A percentile compares a stretch with the other conserved stretches of the same genome.
phyloP scores from a whole-genome alignment of 495 filamentous ascomycete genomes.

The Talaromyces borbonicus region DNA sequence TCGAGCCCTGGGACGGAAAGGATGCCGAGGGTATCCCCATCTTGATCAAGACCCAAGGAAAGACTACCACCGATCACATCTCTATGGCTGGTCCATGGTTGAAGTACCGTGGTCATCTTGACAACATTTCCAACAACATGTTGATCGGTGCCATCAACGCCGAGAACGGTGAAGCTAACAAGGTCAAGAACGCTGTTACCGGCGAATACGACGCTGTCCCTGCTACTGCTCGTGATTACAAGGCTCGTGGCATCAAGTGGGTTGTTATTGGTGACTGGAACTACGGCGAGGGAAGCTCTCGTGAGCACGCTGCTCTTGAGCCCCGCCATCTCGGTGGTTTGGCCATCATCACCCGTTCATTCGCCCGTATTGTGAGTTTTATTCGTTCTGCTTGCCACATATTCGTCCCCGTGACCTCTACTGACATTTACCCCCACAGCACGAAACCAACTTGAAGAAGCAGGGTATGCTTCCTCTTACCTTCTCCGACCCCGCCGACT shows the following conservation, averaged over 20 bases:
- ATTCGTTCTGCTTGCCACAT: background rate
- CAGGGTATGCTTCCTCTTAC: constrained; percentile 99
- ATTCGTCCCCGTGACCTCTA: constrained; percentile 10
- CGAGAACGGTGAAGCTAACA: constrained; percentile 96
- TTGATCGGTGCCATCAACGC: constrained; percentile 95
- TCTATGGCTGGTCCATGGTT: constrained; percentile 99
- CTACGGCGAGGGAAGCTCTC: constrained; percentile 94
- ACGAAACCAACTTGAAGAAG: constrained; percentile 99
- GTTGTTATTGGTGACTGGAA: constrained; percentile 99
- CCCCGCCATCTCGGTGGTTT: constrained; percentile 94
- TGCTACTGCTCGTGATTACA: constrained; percentile 94
- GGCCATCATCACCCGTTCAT: constrained; percentile 91
- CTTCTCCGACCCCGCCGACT: constrained; percentile 89
- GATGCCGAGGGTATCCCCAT: constrained; percentile 82
- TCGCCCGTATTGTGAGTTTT: constrained; percentile 76
- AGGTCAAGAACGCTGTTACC: constrained; percentile 84
- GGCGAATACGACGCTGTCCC: constrained; percentile 81
- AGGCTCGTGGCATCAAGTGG: constrained; percentile 91
- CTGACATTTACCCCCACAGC: no score
- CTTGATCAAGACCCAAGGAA: constrained; percentile 94
- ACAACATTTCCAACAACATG: constrained; percentile 99
- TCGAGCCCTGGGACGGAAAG: constrained; percentile 89
- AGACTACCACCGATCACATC: constrained; percentile 99
- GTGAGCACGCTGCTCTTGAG: constrained; percentile 97
- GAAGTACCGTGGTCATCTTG: constrained; percentile 98